Base-by-base conservation (phyloP, 352 stramenopile species). In the Globisporangium recalcitrans region DNA sequence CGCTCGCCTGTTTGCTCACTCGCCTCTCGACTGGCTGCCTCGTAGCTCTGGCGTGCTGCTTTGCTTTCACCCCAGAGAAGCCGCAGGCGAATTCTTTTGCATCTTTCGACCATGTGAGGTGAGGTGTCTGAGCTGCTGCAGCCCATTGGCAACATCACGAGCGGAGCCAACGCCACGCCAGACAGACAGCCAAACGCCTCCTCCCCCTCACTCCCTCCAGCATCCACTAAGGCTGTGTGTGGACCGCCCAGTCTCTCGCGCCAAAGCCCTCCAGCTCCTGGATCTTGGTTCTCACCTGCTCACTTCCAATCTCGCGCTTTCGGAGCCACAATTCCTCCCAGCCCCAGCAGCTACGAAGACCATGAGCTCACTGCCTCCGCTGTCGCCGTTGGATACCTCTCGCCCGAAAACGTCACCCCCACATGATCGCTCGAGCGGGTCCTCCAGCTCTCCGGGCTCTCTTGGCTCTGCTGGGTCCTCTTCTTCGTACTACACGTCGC, bases 281-380 rank as follows among this genome's bases (percentile, higher is more conserved):
- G 5, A 21, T 3, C 22, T 32, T 13, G 13, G 24, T 11, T 53
- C n/a, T 32, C 48, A 9, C 7, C 48, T 54, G 5, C 48, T 54
- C 48, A 54, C 48, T 54, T 54, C 8, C 26, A 21, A 54, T 36
- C 11, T 38, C 7, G 24, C 48, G 9, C 13, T 11, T 24, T 7
- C 48, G 6, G 14, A 34, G 48, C 48, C 48, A 53, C 48, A 13
- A 2, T 14, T 34, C 48, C 16, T 8, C 14, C 44, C 29, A 34
- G 22, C 22, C 19, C 44, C 4, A 49, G n/a, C 16, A 9, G 5
- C 6, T 54, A 22, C 13, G 13, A 13, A 22, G 16, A 46, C 16
- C 48, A 54, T 54, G 48, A 54, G 48, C 48, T 54, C 48, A 22
- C 48, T 54, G 26, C 48, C 48, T 16, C 48, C 48, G 2, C 48